phyloP scores from a whole-genome alignment of 2,329 filamentous ascomycete species.

The Aureobasidium pullulans region DNA sequence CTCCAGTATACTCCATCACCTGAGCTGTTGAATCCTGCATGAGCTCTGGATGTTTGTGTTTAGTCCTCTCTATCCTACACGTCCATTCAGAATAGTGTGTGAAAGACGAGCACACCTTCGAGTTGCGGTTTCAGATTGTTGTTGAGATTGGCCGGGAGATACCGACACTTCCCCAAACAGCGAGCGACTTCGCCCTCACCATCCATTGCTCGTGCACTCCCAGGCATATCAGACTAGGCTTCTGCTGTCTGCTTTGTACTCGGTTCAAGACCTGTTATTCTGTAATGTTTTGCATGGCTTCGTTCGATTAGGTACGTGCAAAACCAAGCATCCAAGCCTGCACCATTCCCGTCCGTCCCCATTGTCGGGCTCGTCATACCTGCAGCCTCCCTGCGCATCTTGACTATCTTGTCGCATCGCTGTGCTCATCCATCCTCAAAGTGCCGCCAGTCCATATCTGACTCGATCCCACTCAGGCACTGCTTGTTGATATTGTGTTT shows the following conservation, averaged over 20 bases:
- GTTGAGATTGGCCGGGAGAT: neutral
- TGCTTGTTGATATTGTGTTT: neutral
- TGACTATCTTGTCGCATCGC: neutral
- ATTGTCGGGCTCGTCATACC: neutral
- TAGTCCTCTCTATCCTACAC: too few species aligned
- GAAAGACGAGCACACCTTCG: neutral
- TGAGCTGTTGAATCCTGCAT: too few species aligned
- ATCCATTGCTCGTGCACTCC: conserved; percentile 1
- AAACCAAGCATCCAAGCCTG: neutral
- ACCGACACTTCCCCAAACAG: conserved; percentile 4
- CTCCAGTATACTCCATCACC: too few species aligned
- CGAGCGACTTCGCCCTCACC: neutral
- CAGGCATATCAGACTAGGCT: neutral
- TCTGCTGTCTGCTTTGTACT: neutral
- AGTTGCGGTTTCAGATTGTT: neutral
- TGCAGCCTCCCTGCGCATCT: neutral
- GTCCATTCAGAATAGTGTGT: neutral
- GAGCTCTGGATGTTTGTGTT: too few species aligned
- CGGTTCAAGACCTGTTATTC: neutral
- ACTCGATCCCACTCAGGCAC: neutral
- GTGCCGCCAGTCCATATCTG: neutral
- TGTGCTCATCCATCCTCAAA: neutral
- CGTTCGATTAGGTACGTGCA: conserved; percentile 4
- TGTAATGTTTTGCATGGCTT: conserved; percentile 1
- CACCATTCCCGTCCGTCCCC: neutral